phyloP scores from a whole-genome alignment of 2,329 filamentous ascomycete species.

The Phaeosphaeria sp. region DNA sequence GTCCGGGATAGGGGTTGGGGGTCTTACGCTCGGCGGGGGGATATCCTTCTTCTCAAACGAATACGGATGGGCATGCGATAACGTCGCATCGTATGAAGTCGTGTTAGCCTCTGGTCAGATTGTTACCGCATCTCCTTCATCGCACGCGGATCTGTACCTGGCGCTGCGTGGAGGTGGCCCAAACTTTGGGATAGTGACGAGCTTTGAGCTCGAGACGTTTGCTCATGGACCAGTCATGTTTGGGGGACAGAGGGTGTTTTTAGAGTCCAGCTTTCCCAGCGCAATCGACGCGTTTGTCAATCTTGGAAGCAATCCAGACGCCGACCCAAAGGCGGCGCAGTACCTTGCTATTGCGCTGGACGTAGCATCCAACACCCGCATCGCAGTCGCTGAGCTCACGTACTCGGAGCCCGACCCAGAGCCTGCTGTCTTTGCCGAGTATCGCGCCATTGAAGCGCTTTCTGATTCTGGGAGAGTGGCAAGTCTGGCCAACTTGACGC shows the following conservation, averaged over 20 bases:
- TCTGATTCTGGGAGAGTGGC: constrained; percentile 19
- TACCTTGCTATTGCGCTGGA: background rate
- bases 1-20: constrained; percentile 12
- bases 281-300: constrained; percentile 23
- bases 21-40: constrained; percentile 17
- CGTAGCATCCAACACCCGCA: background rate
- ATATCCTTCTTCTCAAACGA: constrained; percentile 22
- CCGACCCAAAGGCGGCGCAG: constrained; percentile 24
- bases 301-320: constrained; percentile 15
- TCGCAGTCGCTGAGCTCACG: background rate
- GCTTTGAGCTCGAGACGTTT: constrained; percentile 20
- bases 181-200: constrained; percentile 31
- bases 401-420: constrained; percentile 1
- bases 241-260: constrained; percentile 12
- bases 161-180: constrained; percentile 39
- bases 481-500: constrained; percentile 19
- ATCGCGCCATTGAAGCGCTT: constrained; percentile 3
- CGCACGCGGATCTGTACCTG: constrained; percentile 41
- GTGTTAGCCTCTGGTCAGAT: constrained; percentile 14
- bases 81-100: constrained; percentile 37
- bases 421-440: constrained; percentile 1
- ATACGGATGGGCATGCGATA: constrained; percentile 31
- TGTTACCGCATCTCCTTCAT: constrained; percentile 7
- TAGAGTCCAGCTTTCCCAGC: constrained; percentile 11
- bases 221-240: constrained; percentile 25